Conservation (phyloP, 495 filamentous ascomycete species). For the Polyplosphaeria fusca region DNA sequence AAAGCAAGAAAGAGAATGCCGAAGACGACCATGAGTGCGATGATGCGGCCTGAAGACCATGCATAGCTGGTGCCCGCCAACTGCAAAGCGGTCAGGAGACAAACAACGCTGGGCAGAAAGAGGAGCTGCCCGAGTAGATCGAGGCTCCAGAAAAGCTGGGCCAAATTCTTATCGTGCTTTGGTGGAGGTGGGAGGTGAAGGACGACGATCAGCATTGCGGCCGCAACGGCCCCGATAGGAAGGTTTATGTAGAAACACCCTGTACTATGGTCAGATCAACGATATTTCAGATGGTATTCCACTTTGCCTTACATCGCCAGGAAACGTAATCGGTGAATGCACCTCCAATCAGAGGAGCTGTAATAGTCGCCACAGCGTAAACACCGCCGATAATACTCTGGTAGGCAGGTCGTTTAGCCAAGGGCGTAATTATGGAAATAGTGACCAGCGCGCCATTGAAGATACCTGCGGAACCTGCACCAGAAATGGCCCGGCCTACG, state of each 20-base stretch:
- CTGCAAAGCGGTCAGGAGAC: background rate
- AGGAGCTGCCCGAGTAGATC: background rate
- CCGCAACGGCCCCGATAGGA: background rate
- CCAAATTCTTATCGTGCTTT: background rate
- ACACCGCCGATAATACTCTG: background rate
- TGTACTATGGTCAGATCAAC: background rate
- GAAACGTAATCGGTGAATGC: background rate
- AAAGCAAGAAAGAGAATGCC: background rate
- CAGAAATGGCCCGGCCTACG: conserved; percentile 33
- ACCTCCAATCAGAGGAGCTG: background rate
- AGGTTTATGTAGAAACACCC: background rate
- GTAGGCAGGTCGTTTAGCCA: background rate
- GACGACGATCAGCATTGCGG: conserved; percentile 26
- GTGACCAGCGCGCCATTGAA: conserved; percentile 7
- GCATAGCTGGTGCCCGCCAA: background rate
- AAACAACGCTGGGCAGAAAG: background rate
- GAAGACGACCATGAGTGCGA: background rate
- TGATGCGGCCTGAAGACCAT: background rate
- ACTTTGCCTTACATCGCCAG: conserved; percentile 59
- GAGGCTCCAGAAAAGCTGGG: background rate
- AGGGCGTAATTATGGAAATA: conserved; percentile 28
- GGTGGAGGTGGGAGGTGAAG: conserved; percentile 44
- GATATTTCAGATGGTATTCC: background rate
- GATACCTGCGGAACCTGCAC: conserved; percentile 34
- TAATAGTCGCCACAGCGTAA: background rate